Base-by-base conservation (phyloP, 345 rosid species). In the Populus tremula region DNA sequence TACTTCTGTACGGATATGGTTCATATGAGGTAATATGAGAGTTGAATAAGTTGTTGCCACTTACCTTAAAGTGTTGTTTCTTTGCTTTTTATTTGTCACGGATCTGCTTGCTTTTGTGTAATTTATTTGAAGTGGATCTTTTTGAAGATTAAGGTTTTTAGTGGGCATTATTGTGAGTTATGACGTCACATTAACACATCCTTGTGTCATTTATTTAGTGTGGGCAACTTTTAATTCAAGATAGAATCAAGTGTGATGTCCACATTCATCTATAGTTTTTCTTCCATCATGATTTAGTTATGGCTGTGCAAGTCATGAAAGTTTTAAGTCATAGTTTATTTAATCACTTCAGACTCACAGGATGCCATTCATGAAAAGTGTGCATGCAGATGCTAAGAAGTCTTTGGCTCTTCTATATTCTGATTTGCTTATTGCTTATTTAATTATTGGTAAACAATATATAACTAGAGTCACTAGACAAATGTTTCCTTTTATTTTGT, bases 1-100 rank as follows among this genome's bases (percentile, higher is more conserved):
- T 91, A 39, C 81, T 90, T 80, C 98, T 94, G 36, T 88, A 93
- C 77, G 99, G 98, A 61, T 95, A 95, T 84, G 99, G 99, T 81
- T 93, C 99, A 45, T 95, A 95, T 79, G 98, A 91, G 99, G 99
- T 95, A 90, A 80, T 64, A 39, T 82, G 35, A 72, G 71, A 78
- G 70, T 39, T 45, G 11, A 14, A 39, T 45, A 47, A 25, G 35
- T 2, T 73, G 45, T 67, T 56, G 0, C 62, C 66, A 20, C 16
- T 35, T 21, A 27, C 29, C 36, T 41, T 20, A 33, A 64, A 49
- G 47, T 7, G 31, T 49, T 25, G 67, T 31, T 67, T 49, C 23
- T 70, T 2, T 36, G 4, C 20, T 25, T 38, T 68, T 68, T 8
- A 68, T 69, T 23, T 25, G 14, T 7, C n/a, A 20, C 33, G 31